phyloP scores from a whole-genome alignment of 495 filamentous ascomycete species.

The Talaromyces adpressus region DNA sequence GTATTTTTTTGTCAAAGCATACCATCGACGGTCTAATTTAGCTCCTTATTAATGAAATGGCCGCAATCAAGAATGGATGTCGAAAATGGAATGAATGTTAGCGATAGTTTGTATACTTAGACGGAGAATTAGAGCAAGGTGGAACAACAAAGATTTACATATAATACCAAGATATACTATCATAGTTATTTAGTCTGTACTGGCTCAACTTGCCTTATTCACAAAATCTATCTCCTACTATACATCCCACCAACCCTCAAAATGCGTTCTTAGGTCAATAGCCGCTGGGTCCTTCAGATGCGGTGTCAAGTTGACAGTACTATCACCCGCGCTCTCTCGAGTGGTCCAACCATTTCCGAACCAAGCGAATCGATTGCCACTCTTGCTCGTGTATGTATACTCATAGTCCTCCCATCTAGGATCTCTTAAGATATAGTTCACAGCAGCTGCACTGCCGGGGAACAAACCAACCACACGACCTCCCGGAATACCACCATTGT shows the following conservation, averaged over 20 bases:
- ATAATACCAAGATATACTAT: not conserved
- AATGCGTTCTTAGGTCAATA: constrained; percentile 38
- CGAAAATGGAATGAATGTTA: too few species aligned
- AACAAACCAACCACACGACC: constrained; percentile 55
- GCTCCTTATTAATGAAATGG: too few species aligned
- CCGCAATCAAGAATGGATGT: too few species aligned
- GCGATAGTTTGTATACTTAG: too few species aligned
- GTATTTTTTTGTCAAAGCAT: not conserved
- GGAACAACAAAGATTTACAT: not conserved
- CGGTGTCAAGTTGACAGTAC: constrained; percentile 32
- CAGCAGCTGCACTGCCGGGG: constrained; percentile 55
- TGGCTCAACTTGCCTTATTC: not conserved
- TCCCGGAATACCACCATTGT: constrained; percentile 54
- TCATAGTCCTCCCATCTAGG: constrained; percentile 71
- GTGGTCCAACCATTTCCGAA: constrained; percentile 52
- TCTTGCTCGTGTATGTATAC: constrained; percentile 41
- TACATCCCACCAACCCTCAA: constrained; percentile 50
- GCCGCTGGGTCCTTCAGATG: constrained; percentile 40
- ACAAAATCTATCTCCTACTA: not conserved
- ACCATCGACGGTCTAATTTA: not conserved
- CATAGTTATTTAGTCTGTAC: not conserved
- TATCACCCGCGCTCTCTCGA: constrained; percentile 26
- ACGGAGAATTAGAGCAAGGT: too few species aligned
- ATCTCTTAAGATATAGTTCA: constrained; percentile 48
- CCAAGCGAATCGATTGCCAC: constrained; percentile 49